These are phyloP conservation scores for Earliella scabrosa DNA, from an alignment of 1,284 basidiomycete genomes.

Conservation along the genomic window DNA sequence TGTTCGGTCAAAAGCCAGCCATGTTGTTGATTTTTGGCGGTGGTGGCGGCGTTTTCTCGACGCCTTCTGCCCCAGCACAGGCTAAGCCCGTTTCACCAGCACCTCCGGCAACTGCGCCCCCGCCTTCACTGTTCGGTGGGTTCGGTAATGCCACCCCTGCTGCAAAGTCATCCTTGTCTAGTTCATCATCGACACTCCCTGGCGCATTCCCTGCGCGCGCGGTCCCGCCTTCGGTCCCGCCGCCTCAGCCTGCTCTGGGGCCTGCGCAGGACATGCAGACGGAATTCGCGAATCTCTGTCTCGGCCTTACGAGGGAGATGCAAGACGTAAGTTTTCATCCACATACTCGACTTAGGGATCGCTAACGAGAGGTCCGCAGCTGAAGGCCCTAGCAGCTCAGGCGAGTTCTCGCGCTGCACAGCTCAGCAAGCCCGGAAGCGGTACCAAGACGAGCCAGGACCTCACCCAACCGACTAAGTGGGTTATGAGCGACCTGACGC, in stretches of 20 bases:
- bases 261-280: conserved; percentile 62
- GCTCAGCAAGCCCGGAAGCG: conserved; percentile 25
- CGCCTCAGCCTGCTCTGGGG: not conserved
- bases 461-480: conserved; percentile 54
- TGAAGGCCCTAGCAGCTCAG: conserved; percentile 43
- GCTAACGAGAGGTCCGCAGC: conserved; percentile 41
- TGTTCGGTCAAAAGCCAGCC: conserved; percentile 13
- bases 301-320: conserved; percentile 51
- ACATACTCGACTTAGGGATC: not conserved
- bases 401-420: conserved; percentile 27
- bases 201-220: not conserved
- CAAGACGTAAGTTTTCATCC: conserved; percentile 46
- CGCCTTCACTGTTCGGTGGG: not conserved
- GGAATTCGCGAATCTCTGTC: conserved; percentile 55
- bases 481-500: conserved; percentile 54
- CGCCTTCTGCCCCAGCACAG: conserved; percentile 10
- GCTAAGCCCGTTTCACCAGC: conserved; percentile 5
- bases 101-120: not conserved
- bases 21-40: not conserved
- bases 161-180: conserved; percentile 3
- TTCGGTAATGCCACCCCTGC: not conserved
- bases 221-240: not conserved
- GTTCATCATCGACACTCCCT: not conserved
- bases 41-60: conserved; percentile 4
- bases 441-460: conserved; percentile 47